Evolutionary conservation across 2,329 filamentous ascomycete genomes (phyloP), one percentile per base, ranked within the genome.

Genomic region (Fusarium sp.): DNA sequence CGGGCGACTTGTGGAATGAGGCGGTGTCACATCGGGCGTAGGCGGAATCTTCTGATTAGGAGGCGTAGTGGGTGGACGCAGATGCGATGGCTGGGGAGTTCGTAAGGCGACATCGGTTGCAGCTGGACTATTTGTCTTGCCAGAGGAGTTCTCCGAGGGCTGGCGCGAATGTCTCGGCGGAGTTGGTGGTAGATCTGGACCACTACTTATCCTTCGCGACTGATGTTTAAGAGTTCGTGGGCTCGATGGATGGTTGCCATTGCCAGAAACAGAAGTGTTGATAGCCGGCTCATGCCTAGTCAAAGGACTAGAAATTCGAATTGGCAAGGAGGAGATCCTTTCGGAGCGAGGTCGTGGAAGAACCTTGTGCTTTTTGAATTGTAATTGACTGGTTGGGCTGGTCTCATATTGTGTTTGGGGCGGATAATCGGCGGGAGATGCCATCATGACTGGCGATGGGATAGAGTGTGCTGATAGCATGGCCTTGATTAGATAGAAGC

Each of bases 1-100:
- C 20, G 85, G 81, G 63, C 84, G 84, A 41, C 80, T 80, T 52
- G 79, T 77, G 46, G 81, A 80, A 66, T 89, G 87, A 39, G 92
- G 92, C 57, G 92, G 93, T 20, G 92, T 94, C 49, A 92, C 88
- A 80, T 94, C 92, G 38, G 92, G 93, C 6, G 92, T 94, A 36
- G 91, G 92, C 20, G 91, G 91, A 75, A 90, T 93, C 76, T 87
- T 86, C 71, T 91, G 89, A 71, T 89, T 88, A 33, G 89, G 86
- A 54, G 91, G 90, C 9, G 91, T 93, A 60, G 84, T 83, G n/a
- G 86, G 87, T 14, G 84, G 77, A 60, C 80, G 82, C 53, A 78
- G 77, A 58, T 81, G 79, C 46, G 80, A 79, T 68, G 81, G 80
- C 58, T 83, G 79, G 54, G 80, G 77, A 72, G 82, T 84, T 61